Evolutionary conservation across 768 basidiomycete genomes (phyloP).

Genomic region (Tulasnella calospora): DNA sequence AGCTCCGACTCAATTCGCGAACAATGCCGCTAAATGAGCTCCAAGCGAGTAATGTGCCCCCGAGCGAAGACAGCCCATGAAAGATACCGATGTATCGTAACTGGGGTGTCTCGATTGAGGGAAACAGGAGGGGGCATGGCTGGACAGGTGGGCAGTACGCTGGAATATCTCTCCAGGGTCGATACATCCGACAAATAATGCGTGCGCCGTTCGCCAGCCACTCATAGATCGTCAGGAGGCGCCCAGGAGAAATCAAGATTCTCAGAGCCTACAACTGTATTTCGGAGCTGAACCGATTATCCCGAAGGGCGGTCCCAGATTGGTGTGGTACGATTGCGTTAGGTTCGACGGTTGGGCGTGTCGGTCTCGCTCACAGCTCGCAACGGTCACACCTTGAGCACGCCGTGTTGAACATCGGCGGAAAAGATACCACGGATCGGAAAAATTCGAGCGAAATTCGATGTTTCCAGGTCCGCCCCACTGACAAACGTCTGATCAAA

Average conservation of each 20-base stretch:
- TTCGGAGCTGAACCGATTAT: conserved; percentile 2
- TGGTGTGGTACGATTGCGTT: not conserved
- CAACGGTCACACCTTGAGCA: not conserved
- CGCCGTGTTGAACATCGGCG: not conserved
- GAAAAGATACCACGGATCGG: not conserved
- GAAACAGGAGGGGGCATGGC: not conserved
- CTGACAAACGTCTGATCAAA: not conserved
- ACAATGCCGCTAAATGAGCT: not conserved
- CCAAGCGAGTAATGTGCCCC: not conserved
- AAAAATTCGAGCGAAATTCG: not conserved
- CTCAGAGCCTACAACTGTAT: not conserved
- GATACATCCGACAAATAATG: not conserved
- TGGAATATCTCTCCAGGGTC: not conserved
- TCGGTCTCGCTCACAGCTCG: not conserved
- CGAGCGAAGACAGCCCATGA: not conserved
- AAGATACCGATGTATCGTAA: not conserved
- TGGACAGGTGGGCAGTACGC: not conserved
- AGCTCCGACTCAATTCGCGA: not conserved
- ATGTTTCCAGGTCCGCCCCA: not conserved
- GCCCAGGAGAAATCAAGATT: not conserved
- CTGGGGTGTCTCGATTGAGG: not conserved
- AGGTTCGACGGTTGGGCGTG: not conserved
- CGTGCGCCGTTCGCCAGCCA: not conserved
- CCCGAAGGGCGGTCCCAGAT: not conserved
- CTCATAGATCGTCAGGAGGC: not conserved